Conservation (phyloP, 108 stramenopile genomes). For the Cyclotella kingstonii region DNA sequence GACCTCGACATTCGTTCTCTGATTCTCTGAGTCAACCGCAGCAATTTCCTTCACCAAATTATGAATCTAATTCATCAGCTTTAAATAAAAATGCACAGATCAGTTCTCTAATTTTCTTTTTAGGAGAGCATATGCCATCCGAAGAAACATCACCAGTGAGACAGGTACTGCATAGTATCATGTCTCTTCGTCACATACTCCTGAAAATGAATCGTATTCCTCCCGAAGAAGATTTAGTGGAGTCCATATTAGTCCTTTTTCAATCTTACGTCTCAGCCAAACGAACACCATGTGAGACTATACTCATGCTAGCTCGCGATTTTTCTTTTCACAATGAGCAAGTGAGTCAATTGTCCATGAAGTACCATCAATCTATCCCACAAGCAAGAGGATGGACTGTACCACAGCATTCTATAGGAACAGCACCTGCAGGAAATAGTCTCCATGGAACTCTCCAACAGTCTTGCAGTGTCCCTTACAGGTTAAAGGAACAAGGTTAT, state of each 20-base stretch:
- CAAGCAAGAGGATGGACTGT: no score
- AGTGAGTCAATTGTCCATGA: neutral
- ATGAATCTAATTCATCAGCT: neutral
- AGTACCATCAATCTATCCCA: no score
- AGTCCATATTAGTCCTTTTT: slow-evolving; percentile 51
- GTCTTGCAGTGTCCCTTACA: no score
- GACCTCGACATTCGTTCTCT: neutral
- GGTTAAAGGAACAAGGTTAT: no score
- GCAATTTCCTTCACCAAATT: neutral
- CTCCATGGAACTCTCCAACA: no score
- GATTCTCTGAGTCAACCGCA: neutral
- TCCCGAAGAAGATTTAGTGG: slow-evolving; percentile 54
- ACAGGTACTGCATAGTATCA: slow-evolving; percentile 56
- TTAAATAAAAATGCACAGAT: slow-evolving; percentile 6
- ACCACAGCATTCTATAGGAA: no score
- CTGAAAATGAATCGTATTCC: slow-evolving; percentile 44
- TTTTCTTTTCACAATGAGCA: slow-evolving; percentile 44
- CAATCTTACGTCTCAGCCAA: slow-evolving; percentile 54
- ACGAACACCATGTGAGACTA: slow-evolving; percentile 45
- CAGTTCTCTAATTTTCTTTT: slow-evolving; percentile 27
- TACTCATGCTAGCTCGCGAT: slow-evolving; percentile 68
- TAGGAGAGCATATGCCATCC: slow-evolving; percentile 61
- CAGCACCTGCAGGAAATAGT: no score
- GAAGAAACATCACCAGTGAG: slow-evolving; percentile 50
- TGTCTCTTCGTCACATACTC: slow-evolving; percentile 59